Evolutionary conservation across 2,329 filamentous ascomycete genomes (phyloP).

Genomic region (Fusarium sp.): DNA sequence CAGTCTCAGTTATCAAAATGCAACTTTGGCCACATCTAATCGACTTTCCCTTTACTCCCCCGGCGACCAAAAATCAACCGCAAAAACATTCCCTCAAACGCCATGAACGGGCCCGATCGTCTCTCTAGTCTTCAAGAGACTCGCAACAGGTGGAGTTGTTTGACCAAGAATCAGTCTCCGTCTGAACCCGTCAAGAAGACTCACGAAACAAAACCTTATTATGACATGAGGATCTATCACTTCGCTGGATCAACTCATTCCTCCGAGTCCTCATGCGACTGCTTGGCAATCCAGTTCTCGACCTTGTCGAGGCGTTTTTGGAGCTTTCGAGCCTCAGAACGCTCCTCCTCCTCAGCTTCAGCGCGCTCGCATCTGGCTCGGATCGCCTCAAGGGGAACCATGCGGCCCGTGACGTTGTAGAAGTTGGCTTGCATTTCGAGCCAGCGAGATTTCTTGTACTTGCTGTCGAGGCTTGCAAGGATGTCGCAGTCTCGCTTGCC

Average conservation of each 20-base stretch:
- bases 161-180: neutral
- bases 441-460: conserved; percentile 53
- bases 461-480: conserved; percentile 54
- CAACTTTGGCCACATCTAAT: conserved; percentile 17
- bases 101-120: neutral
- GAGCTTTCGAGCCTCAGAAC: conserved; percentile 8
- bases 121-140: conserved; percentile 10
- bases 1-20: conserved; percentile 26
- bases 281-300: conserved; percentile 42
- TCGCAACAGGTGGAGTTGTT: neutral
- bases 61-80: conserved; percentile 1
- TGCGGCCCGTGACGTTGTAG: conserved; percentile 58
- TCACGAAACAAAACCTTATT: conserved; percentile 8
- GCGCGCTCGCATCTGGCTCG: conserved; percentile 52
- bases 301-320: conserved; percentile 20
- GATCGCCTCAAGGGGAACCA: conserved; percentile 57
- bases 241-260: neutral
- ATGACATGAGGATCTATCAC: neutral
- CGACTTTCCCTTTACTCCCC: conserved; percentile 14
- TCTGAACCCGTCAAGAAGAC: conserved; percentile 1
- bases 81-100: conserved; percentile 1
- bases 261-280: conserved; percentile 4
- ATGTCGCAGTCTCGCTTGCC: conserved; percentile 52
- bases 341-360: conserved; percentile 39
- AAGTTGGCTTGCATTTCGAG: conserved; percentile 61